These are phyloP conservation scores for Saccharomycopsis phalli DNA, from an alignment of 1,139 yeast species.

Conservation along the genomic window DNA sequence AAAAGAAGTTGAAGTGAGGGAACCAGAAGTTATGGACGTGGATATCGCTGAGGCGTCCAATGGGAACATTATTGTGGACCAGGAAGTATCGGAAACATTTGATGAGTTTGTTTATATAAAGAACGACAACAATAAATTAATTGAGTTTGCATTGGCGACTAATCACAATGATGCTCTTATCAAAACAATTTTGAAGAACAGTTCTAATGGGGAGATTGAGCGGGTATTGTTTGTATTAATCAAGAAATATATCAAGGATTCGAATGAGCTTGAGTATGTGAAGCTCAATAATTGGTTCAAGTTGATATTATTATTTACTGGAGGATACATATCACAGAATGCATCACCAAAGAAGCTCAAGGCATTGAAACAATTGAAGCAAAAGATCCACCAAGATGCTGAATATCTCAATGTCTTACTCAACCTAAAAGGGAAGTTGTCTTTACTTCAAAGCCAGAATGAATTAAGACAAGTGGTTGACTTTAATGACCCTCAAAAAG, in stretches of 20 bases:
- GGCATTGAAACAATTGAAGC: conserved; percentile 42
- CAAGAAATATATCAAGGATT: conserved; percentile 2
- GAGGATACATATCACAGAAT: conserved; percentile 53
- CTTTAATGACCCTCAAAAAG: conserved; percentile 23
- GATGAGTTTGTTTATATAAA: conserved; percentile 2
- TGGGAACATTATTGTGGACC: no score
- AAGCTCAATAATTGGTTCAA: conserved; percentile 63
- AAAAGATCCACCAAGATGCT: conserved; percentile 24
- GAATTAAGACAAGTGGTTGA: conserved; percentile 35
- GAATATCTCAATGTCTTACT: conserved; percentile 30
- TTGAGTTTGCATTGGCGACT: conserved; percentile 9
- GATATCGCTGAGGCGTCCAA: neutral
- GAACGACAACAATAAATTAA: conserved; percentile 3
- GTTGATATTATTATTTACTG: conserved; percentile 70
- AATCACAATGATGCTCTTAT: conserved; percentile 12
- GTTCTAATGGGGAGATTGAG: conserved; percentile 15
- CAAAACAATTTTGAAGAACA: conserved; percentile 12
- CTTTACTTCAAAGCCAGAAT: conserved; percentile 55
- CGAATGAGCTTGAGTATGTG: conserved; percentile 3
- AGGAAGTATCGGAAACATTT: conserved; percentile 1
- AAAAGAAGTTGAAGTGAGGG: neutral
- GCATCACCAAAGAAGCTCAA: conserved; percentile 54
- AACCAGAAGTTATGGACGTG: neutral
- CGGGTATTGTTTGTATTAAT: conserved; percentile 5
- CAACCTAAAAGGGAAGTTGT: conserved; percentile 65